A percentile compares a stretch with the other conserved stretches of the same genome.
Evolutionary conservation across 2,329 filamentous ascomycete genomes (phyloP).

Genomic region (Fusarium multiceps): DNA sequence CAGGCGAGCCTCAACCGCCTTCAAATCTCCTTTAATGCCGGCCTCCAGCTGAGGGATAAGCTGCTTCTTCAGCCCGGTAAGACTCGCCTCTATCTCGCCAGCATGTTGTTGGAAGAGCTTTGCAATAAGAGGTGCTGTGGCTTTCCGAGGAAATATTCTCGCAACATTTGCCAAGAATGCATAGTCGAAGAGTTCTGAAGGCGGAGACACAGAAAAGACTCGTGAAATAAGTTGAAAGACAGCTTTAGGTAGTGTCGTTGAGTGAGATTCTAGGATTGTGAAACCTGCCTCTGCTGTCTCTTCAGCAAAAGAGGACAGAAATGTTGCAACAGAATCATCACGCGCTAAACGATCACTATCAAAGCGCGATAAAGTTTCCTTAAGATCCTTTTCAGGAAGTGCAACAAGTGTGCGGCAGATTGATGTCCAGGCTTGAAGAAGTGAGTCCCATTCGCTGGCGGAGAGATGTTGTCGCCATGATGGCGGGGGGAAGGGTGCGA

Average conservation of each 20-base stretch:
- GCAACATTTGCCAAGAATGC: constrained; percentile 75
- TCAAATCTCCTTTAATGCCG: constrained; percentile 66
- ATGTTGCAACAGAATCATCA: constrained; percentile 69
- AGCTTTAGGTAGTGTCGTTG: constrained; percentile 66
- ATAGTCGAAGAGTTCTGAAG: constrained; percentile 69
- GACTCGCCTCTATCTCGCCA: constrained; percentile 61
- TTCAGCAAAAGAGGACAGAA: constrained; percentile 75
- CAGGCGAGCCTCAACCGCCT: constrained; percentile 65
- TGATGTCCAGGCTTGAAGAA: constrained; percentile 79
- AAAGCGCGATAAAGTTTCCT: constrained; percentile 55
- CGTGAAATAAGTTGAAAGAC: constrained; percentile 73
- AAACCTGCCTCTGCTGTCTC: constrained; percentile 58
- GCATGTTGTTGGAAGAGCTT: constrained; percentile 64
- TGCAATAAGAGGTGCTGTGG: constrained; percentile 62
- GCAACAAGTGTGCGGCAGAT: constrained; percentile 74
- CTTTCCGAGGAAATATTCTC: constrained; percentile 73
- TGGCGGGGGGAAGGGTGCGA: constrained; percentile 81
- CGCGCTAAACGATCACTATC: constrained; percentile 52
- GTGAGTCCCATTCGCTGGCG: constrained; percentile 79
- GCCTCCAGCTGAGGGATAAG: constrained; percentile 73
- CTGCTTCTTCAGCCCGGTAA: constrained; percentile 70
- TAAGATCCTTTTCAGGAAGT: constrained; percentile 67
- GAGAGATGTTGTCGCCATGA: constrained; percentile 74
- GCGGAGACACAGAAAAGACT: constrained; percentile 57
- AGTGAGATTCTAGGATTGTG: constrained; percentile 52